These are phyloP conservation scores for Quercus cerris DNA, from an alignment of 306 rosid species.

Conservation along the genomic window DNA sequence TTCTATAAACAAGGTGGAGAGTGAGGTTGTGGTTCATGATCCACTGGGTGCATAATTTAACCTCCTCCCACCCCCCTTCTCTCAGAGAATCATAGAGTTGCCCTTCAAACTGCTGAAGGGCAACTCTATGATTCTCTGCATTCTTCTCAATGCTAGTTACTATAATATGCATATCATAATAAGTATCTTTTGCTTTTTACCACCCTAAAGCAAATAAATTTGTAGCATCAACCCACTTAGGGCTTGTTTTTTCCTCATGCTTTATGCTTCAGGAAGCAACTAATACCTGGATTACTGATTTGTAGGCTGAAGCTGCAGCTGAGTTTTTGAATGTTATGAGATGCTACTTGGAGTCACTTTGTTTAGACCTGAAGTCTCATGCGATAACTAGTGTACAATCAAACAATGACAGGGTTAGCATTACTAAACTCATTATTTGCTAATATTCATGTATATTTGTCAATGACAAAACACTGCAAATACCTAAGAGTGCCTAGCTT, in stretches of 20 bases:
- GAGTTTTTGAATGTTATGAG: constrained; percentile 61
- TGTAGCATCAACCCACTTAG: not conserved
- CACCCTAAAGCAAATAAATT: not conserved
- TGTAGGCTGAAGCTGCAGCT: constrained; percentile 68
- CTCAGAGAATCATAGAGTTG: too few species aligned
- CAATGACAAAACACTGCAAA: constrained; percentile 1
- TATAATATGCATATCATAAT: not conserved
- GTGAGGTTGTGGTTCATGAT: not conserved
- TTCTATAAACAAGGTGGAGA: not conserved
- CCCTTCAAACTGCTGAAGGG: not conserved
- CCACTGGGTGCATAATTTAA: not conserved
- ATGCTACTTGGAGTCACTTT: constrained; percentile 78
- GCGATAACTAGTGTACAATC: constrained; percentile 90
- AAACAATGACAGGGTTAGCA: constrained; percentile 72
- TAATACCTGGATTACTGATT: constrained; percentile 24
- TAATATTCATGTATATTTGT: constrained; percentile 12
- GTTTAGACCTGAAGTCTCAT: constrained; percentile 68
- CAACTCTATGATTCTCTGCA: not conserved
- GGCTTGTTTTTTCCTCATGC: not conserved
- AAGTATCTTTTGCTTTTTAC: not conserved
- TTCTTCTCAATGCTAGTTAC: not conserved
- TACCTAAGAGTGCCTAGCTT: not conserved
- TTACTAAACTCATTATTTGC: constrained; percentile 11
- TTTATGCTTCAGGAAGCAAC: constrained; percentile 9
- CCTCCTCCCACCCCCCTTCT: not conserved